Base-by-base conservation (phyloP, 768 basidiomycete species). In the Mycena kentingensis region DNA sequence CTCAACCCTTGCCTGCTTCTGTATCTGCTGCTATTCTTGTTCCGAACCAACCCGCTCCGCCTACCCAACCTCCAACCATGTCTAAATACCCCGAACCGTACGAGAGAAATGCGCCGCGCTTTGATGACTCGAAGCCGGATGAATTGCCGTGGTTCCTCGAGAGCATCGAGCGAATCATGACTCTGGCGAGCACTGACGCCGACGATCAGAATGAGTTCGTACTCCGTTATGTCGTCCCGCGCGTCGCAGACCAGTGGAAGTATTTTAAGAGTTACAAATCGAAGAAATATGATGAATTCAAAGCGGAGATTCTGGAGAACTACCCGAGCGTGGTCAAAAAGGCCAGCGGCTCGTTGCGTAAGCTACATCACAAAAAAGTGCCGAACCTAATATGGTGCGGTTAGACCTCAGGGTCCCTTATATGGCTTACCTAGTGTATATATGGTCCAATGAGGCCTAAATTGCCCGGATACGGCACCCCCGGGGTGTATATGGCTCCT, bases 111-210 rank as follows among this genome's bases (percentile, higher is more conserved):
- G 39, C 39, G 4, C 39, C 36, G 12, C 24, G 29, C 3, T 51
- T 51, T 25, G 24, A 43, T 19, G 39, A 51, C 31, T 22, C 41
- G 6, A 26, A 26, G 3, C 39, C 41, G 2, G 41, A 51, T 21
- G 41, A 51, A 15, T 18, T 51, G 10, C 28, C 5, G 3, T 24
- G 35, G 39, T 51, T 43, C 49, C 21, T 43, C 10, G 49, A 51
- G 15, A 2, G 27, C 7, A 39, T 51, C 31, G 49, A 51, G 18
- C 15, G 41, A 13, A 51, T 51, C 31, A 51, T 51, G 49, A 24
- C 24, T 1, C 3, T 51, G 0, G 39, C 8, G 16, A 29, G 15
- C 7, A 50, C 29, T 3, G n/a, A 18, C 3, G 49, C 10, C 11
- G 18, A 13, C 2, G 21, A 39, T 2, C 38, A 31, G 18, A 49